phyloP scores from a whole-genome alignment of 2,329 filamentous ascomycete genomes.

The Trichoderma harzianum region DNA sequence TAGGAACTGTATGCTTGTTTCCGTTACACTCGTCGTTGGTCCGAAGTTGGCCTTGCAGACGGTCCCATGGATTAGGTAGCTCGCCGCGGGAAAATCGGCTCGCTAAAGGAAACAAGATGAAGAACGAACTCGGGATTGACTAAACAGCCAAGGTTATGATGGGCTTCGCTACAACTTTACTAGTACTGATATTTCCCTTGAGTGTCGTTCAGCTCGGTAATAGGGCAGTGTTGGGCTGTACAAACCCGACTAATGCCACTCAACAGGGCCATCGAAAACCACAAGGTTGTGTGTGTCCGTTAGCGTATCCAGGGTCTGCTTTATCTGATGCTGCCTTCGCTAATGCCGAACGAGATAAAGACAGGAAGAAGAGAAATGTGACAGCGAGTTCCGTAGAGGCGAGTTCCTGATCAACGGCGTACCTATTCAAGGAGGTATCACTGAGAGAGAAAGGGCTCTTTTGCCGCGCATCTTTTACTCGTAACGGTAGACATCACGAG shows the following conservation, averaged over 20 bases:
- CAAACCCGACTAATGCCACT: background rate
- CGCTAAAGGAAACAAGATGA: background rate
- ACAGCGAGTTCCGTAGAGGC: background rate
- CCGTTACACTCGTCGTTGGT: background rate
- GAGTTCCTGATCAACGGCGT: background rate
- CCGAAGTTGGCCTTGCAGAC: background rate
- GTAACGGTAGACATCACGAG: background rate
- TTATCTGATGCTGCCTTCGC: background rate
- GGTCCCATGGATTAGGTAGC: background rate
- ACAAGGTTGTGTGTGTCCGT: background rate
- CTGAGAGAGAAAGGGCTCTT: background rate
- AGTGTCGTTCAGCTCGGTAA: background rate
- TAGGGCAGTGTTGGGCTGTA: background rate
- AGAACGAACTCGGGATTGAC: background rate
- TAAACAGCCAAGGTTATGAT: background rate
- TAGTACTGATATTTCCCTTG: background rate
- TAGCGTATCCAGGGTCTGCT: background rate
- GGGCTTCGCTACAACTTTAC: background rate
- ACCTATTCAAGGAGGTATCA: background rate
- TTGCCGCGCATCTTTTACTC: conserved; percentile 1
- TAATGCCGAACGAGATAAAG: background rate
- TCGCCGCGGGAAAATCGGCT: background rate
- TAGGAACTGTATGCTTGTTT: background rate
- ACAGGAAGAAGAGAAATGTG: background rate
- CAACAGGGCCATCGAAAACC: background rate